phyloP scores from a whole-genome alignment of 2,329 filamentous ascomycete species.

The Penicillium sp. region DNA sequence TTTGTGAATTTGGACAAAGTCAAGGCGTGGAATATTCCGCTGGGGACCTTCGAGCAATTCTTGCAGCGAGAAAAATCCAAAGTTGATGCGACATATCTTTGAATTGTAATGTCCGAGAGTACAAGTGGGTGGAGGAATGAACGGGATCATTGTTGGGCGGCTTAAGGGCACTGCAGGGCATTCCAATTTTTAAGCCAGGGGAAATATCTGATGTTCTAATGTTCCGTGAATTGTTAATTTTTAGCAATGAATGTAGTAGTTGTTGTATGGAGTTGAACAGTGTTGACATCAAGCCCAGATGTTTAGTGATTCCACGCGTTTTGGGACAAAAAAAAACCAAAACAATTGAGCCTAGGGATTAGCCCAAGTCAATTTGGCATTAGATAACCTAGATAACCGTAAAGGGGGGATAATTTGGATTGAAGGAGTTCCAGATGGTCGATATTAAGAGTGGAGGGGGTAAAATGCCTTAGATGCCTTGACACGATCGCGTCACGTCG shows the following conservation, averaged over 20 bases:
- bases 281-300: background rate
- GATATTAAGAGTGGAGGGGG: background rate
- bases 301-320: background rate
- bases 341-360: background rate
- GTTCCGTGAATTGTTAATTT: background rate
- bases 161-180: background rate
- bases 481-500: conserved; percentile 29
- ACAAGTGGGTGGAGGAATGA: too few relatives aligned
- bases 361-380: background rate
- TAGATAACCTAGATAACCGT: background rate
- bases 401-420: background rate
- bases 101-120: too few relatives aligned
- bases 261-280: background rate
- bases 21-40: background rate
- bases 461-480: conserved; percentile 11
- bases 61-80: too few relatives aligned
- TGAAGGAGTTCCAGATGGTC: background rate
- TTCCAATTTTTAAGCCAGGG: background rate
- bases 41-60: background rate
- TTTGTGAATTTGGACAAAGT: background rate
- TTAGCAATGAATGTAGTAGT: background rate
- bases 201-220: background rate
- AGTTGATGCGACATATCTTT: too few relatives aligned
- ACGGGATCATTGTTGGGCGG: background rate
- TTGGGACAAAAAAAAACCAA: background rate